Evolutionary conservation across 2,329 filamentous ascomycete species (phyloP).

Genomic region (Chrysoporthe cubensis): DNA sequence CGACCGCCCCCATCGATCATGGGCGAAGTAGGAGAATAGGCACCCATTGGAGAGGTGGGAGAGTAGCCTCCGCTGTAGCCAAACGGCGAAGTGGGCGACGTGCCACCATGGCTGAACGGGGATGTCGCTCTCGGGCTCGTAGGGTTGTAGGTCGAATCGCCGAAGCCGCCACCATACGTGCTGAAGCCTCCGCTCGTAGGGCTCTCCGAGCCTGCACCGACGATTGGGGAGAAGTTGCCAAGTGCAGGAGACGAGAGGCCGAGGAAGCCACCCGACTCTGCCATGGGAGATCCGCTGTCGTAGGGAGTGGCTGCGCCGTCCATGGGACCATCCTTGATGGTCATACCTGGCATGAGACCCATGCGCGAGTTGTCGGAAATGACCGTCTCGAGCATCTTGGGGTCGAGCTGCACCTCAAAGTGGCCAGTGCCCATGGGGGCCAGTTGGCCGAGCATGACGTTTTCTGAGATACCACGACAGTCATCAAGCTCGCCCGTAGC

Average conservation of each 20-base stretch:
- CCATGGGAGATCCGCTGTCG: constrained; percentile 81
- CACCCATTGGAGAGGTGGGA: constrained; percentile 74
- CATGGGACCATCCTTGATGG: constrained; percentile 72
- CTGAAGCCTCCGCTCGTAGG: constrained; percentile 58
- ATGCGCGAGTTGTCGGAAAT: constrained; percentile 89
- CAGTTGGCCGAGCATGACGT: constrained; percentile 96
- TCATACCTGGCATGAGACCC: constrained; percentile 79
- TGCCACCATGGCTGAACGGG: constrained; percentile 64
- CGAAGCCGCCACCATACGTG: constrained; percentile 24
- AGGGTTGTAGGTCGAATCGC: constrained; percentile 35
- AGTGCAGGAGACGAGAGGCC: constrained; percentile 65
- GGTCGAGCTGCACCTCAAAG: constrained; percentile 91
- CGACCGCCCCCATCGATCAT: constrained; percentile 58
- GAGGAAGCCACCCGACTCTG: constrained; percentile 66
- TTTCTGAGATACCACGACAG: constrained; percentile 97
- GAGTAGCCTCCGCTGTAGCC: constrained; percentile 66
- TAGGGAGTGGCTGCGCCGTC: constrained; percentile 94
- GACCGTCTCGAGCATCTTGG: constrained; percentile 93
- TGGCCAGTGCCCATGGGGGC: constrained; percentile 97
- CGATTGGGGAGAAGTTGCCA: constrained; percentile 77
- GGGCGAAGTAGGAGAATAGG: constrained; percentile 79
- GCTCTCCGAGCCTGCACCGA: constrained; percentile 72
- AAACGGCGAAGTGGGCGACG: constrained; percentile 70
- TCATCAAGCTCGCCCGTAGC: constrained; percentile 95
- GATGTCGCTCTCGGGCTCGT: constrained; percentile 73